These are phyloP conservation scores for Podaxis mareebaensis DNA, from an alignment of 768 basidiomycete genomes.

Conservation along the genomic window DNA sequence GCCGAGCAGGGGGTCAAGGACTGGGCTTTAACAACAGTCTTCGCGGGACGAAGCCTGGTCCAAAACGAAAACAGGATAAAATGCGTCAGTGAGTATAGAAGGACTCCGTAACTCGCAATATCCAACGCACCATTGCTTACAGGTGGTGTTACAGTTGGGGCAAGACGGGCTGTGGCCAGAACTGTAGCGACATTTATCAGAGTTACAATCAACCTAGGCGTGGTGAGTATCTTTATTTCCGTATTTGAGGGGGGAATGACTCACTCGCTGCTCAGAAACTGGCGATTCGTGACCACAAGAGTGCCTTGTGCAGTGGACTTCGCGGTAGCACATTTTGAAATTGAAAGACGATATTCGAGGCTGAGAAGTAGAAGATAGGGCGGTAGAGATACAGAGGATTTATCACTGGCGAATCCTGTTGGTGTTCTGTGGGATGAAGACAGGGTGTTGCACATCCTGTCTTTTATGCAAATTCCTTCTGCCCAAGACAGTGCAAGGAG, in stretches of 20 bases:
- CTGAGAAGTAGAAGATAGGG: background rate
- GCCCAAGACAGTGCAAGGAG: background rate
- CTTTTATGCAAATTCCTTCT: background rate
- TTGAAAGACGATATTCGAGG: background rate
- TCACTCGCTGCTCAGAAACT: conserved; percentile 27
- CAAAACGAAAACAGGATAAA: background rate
- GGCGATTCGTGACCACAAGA: conserved; percentile 38
- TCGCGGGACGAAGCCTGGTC: conserved; percentile 30
- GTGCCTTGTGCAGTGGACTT: conserved; percentile 36
- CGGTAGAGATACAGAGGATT: background rate
- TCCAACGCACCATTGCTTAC: conserved; percentile 37
- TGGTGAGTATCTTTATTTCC: conserved; percentile 7
- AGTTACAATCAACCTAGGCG: conserved; percentile 43
- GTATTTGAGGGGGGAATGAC: conserved; percentile 18
- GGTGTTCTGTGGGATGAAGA: background rate
- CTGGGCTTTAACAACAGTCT: conserved; percentile 21
- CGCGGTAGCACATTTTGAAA: conserved; percentile 43
- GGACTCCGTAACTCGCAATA: background rate
- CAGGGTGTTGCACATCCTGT: background rate
- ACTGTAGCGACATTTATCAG: conserved; percentile 44
- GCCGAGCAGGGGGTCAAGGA: conserved; percentile 21
- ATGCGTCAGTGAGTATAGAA: background rate
- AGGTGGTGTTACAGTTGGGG: conserved; percentile 36
- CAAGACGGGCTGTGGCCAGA: conserved; percentile 34
- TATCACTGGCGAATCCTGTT: background rate